A percentile compares a stretch with the other conserved stretches of the same genome.
These are phyloP conservation scores for Scutellaria minor DNA, from an alignment of 257 asterid species.

Conservation along the genomic window DNA sequence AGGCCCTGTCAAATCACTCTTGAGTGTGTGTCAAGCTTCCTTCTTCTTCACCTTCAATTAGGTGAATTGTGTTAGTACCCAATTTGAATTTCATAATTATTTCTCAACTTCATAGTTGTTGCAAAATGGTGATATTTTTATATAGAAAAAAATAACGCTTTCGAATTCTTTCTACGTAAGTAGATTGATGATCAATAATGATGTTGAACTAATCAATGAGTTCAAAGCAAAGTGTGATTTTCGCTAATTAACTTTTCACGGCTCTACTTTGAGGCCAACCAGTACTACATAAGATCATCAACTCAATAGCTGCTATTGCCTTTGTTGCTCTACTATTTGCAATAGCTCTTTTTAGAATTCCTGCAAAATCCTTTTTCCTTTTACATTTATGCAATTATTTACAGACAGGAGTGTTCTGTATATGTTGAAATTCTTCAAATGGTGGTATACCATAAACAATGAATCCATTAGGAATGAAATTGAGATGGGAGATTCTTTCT, in stretches of 20 bases:
- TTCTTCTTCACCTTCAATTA: no score
- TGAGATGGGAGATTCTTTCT: conserved; percentile 4
- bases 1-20: background rate
- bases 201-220: no score
- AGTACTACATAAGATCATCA: background rate
- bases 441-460: background rate
- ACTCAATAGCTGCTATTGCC: background rate
- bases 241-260: conserved; percentile 10
- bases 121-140: background rate
- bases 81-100: conserved; percentile 2
- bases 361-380: background rate
- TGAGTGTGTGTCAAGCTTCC: background rate
- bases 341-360: background rate
- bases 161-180: no score
- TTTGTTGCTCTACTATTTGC: background rate
- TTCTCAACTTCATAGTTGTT: background rate
- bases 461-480: background rate
- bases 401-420: conserved; percentile 1
- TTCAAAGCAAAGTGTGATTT: conserved; percentile 5
- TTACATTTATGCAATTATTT: conserved; percentile 5
- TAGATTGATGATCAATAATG: no score
- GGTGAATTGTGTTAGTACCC: background rate
- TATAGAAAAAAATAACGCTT: no score
- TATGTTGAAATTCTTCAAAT: background rate
- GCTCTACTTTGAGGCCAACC: background rate